These are phyloP conservation scores for Teratosphaeria gauchensis DNA, from an alignment of 2,329 filamentous ascomycete species.

Conservation along the genomic window DNA sequence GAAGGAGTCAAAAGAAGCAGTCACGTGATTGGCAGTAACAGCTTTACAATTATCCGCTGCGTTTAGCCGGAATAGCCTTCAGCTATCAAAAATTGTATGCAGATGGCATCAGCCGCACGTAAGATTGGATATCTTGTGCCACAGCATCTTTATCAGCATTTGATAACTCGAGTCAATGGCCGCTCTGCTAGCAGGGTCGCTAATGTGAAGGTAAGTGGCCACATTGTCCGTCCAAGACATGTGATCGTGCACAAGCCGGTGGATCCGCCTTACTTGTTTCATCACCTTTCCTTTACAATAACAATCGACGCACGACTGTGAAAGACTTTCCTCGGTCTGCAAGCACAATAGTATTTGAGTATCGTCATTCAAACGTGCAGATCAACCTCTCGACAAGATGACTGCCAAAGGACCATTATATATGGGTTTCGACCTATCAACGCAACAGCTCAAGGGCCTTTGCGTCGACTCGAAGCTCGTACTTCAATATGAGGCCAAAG, in stretches of 20 bases:
- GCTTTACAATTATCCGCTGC: neutral
- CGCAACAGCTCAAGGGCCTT: slow-evolving; percentile 90
- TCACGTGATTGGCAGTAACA: neutral
- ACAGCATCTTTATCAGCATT: neutral
- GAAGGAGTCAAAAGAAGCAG: too few species aligned
- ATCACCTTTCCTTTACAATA: neutral
- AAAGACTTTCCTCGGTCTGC: neutral
- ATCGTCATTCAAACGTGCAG: neutral
- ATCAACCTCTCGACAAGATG: neutral
- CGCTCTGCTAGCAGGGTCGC: neutral
- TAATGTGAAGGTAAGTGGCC: neutral
- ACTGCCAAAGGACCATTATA: slow-evolving; percentile 2
- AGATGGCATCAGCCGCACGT: neutral
- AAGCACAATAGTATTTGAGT: neutral
- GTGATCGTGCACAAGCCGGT: neutral
- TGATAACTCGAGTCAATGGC: neutral
- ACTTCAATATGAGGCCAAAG: slow-evolving; percentile 74
- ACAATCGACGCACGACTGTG: neutral
- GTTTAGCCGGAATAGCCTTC: neutral
- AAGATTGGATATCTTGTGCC: neutral
- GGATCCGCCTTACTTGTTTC: neutral
- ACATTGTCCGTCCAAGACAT: neutral
- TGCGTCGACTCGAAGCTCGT: slow-evolving; percentile 75
- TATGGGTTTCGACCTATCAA: slow-evolving; percentile 82
- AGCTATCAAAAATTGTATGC: neutral